Conservation (phyloP, 129 eudicot genomes). For the Chrysanthemum lavandulifolium region DNA sequence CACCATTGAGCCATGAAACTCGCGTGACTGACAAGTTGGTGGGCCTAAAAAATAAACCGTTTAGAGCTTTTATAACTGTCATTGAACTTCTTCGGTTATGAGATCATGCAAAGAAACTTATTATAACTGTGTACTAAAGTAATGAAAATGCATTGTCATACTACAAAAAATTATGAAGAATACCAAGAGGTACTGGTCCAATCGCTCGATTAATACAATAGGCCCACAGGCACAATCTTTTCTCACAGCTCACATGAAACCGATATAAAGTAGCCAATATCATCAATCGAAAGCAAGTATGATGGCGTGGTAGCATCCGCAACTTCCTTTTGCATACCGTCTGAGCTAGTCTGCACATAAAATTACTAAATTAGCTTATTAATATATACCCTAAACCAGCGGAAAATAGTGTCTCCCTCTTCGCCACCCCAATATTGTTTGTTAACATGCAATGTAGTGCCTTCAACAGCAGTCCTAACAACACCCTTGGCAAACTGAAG, state of each 20-base stretch:
- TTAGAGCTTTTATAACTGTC: neutral
- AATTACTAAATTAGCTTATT: neutral
- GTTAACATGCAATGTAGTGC: slow-evolving; percentile 61
- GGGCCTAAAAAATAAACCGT: slow-evolving; percentile 54
- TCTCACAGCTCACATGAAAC: slow-evolving; percentile 90
- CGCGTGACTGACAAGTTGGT: slow-evolving; percentile 80
- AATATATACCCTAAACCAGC: slow-evolving; percentile 91
- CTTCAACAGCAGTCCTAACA: slow-evolving; percentile 71
- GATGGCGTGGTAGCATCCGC: slow-evolving; percentile 62
- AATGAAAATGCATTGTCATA: no score
- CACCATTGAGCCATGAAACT: slow-evolving; percentile 66
- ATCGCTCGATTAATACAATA: slow-evolving; percentile 64
- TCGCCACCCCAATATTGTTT: slow-evolving; percentile 98
- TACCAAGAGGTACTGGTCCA: slow-evolving; percentile 89
- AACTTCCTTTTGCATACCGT: slow-evolving; percentile 61
- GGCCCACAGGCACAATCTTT: slow-evolving; percentile 94
- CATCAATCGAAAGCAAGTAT: slow-evolving; percentile 72
- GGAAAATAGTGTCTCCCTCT: slow-evolving; percentile 86
- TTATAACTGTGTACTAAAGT: neutral
- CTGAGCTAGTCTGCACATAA: slow-evolving; percentile 59
- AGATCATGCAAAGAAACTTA: slow-evolving; percentile 8
- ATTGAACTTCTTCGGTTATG: neutral
- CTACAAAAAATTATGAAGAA: neutral
- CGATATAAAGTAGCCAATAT: slow-evolving; percentile 77
- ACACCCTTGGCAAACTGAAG: no score